Evolutionary conservation across 1,284 basidiomycete species (phyloP).

Genomic region (Fomes fomentarius): DNA sequence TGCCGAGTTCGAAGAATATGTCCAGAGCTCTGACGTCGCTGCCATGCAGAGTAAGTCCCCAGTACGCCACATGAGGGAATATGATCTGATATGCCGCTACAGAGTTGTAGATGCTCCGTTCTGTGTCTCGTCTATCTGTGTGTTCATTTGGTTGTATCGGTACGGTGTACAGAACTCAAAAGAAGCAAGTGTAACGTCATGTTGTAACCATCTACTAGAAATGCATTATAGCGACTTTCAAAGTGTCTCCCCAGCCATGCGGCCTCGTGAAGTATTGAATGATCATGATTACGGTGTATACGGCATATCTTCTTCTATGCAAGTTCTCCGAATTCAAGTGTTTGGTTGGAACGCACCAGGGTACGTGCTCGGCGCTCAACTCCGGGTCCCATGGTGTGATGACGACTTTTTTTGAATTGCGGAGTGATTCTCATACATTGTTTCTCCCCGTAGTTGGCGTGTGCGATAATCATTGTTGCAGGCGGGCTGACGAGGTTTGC

Average conservation of each 20-base stretch:
- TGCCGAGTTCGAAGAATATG: slow-evolving; percentile 89
- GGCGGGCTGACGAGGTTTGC: too few relatives aligned
- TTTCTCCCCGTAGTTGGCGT: too few relatives aligned
- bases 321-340: too few relatives aligned
- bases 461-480: too few relatives aligned
- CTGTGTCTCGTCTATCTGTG: slow-evolving; percentile 5
- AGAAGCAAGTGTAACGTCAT: slow-evolving; percentile 14
- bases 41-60: slow-evolving; percentile 82
- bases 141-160: slow-evolving; percentile 10
- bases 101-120: slow-evolving; percentile 16
- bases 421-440: too few relatives aligned
- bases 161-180: slow-evolving; percentile 17
- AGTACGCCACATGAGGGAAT: background rate
- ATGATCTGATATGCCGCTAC: background rate
- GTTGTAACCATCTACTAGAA: slow-evolving; percentile 23
- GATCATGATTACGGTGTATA: background rate
- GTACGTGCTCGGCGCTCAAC: too few relatives aligned
- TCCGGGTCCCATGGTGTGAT: too few relatives aligned
- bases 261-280: background rate
- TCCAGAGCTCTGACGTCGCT: slow-evolving; percentile 92
- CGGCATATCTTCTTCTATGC: too few relatives aligned
- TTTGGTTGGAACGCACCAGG: too few relatives aligned
- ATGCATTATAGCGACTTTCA: slow-evolving; percentile 3
- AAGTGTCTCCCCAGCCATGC: background rate
- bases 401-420: too few relatives aligned